phyloP scores from a whole-genome alignment of 75 land plant species.

The Picea sitchensis region DNA sequence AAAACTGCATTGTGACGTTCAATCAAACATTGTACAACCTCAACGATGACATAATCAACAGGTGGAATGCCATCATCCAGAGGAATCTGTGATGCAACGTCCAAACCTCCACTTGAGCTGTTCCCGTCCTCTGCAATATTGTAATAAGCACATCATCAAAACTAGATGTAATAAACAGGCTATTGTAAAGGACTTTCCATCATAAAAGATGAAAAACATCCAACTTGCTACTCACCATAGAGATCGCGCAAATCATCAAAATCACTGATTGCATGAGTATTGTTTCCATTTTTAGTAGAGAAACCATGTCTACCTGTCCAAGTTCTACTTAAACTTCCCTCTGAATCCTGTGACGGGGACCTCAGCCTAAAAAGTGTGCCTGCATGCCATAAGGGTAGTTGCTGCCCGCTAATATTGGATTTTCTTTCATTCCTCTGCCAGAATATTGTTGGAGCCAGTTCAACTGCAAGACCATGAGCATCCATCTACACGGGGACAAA shows the following conservation, averaged over 20 bases:
- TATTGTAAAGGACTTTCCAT: neutral
- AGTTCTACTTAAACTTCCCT: conserved; percentile 9
- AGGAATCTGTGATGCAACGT: conserved; percentile 50
- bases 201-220: neutral
- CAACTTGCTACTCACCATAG: neutral
- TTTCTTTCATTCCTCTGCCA: conserved; percentile 47
- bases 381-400: conserved; percentile 7
- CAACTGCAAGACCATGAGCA: conserved; percentile 65
- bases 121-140: conserved; percentile 6
- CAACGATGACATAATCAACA: conserved; percentile 60
- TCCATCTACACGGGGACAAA: conserved; percentile 58
- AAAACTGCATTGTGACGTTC: conserved; percentile 78
- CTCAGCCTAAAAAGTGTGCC: conserved; percentile 3
- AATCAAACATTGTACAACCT: conserved; percentile 75
- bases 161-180: too few species aligned
- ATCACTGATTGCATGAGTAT: neutral
- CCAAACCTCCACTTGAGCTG: conserved; percentile 19
- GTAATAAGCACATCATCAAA: neutral
- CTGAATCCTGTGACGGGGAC: conserved; percentile 10
- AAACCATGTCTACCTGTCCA: conserved; percentile 13
- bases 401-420: conserved; percentile 18
- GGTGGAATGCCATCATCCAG: conserved; percentile 68
- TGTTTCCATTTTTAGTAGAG: neutral
- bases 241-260: conserved; percentile 20
- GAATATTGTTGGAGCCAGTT: conserved; percentile 65